Conservation (phyloP, 2,329 filamentous ascomycete species). For the Colletotrichum acutatum region DNA sequence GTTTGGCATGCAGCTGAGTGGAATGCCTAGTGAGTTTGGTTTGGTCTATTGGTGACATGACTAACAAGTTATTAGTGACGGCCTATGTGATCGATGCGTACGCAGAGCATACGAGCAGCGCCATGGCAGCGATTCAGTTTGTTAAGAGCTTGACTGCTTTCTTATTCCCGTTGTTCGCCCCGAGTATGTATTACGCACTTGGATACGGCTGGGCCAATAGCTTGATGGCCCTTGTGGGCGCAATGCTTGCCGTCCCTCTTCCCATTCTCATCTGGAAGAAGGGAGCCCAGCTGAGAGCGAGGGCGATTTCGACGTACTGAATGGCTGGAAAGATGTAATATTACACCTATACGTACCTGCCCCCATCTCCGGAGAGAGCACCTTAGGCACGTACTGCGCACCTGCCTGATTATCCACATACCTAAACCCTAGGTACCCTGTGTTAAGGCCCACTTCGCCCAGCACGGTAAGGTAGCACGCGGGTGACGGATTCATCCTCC, state of each 20-base stretch:
- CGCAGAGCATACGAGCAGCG: constrained; percentile 57
- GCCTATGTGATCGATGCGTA: constrained; percentile 58
- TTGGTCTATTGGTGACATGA: no score
- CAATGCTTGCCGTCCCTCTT: constrained; percentile 50
- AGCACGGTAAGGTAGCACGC: no score
- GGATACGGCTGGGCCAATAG: constrained; percentile 54
- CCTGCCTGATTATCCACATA: no score
- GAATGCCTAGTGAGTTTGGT: constrained; percentile 39
- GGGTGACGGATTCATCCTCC: no score
- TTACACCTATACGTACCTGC: no score
- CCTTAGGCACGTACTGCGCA: no score
- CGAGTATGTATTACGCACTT: constrained; percentile 48
- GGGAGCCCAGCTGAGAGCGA: constrained; percentile 47
- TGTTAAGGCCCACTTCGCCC: no score
- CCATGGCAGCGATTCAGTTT: constrained; percentile 58
- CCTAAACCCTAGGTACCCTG: no score
- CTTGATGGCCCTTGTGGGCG: constrained; percentile 48
- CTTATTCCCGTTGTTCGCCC: constrained; percentile 60
- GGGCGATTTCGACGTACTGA: constrained; percentile 23
- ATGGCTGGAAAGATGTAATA: no score
- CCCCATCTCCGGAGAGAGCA: no score
- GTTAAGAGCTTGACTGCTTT: constrained; percentile 57
- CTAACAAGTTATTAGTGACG: constrained; percentile 21
- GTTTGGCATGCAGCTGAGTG: constrained; percentile 46
- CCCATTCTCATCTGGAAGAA: constrained; percentile 53